A percentile compares a stretch with the other conserved stretches of the same genome.
These are phyloP conservation scores for Rhynchospora pubera DNA, from an alignment of 176 grass and related monocot species.

Conservation along the genomic window DNA sequence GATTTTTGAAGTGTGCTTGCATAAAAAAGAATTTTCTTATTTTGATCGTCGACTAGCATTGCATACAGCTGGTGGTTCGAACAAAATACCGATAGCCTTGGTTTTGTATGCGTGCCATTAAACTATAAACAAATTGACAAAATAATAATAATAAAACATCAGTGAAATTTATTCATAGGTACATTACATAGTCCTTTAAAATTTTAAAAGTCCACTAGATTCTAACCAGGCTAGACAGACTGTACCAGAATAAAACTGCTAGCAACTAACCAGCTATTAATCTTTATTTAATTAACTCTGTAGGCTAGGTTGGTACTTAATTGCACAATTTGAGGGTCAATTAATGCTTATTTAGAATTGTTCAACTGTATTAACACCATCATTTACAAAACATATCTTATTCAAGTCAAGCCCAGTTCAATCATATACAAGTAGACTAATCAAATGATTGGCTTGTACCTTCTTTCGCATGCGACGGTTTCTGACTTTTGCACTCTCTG, in stretches of 20 bases:
- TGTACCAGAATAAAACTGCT: background rate
- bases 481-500: slow-evolving; percentile 77
- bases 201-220: background rate
- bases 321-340: background rate
- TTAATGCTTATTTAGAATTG: background rate
- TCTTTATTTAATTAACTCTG: background rate
- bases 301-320: background rate
- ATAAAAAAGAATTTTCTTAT: slow-evolving; percentile 76
- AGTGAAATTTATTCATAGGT: background rate
- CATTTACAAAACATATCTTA: background rate
- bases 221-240: background rate
- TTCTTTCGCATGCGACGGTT: slow-evolving; percentile 64
- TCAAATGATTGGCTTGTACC: slow-evolving; percentile 25
- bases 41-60: slow-evolving; percentile 81
- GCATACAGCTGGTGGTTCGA: slow-evolving; percentile 75
- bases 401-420: background rate
- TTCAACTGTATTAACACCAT: background rate
- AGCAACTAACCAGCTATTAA: background rate
- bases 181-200: too few species aligned
- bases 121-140: slow-evolving; percentile 39
- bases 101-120: slow-evolving; percentile 64
- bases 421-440: background rate
- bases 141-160: background rate
- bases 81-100: slow-evolving; percentile 84
- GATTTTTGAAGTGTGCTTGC: slow-evolving; percentile 74